A percentile compares a stretch with the other conserved stretches of the same genome.
Evolutionary conservation across 306 rosid genomes (phyloP).

Genomic region (Rosa chinensis): DNA sequence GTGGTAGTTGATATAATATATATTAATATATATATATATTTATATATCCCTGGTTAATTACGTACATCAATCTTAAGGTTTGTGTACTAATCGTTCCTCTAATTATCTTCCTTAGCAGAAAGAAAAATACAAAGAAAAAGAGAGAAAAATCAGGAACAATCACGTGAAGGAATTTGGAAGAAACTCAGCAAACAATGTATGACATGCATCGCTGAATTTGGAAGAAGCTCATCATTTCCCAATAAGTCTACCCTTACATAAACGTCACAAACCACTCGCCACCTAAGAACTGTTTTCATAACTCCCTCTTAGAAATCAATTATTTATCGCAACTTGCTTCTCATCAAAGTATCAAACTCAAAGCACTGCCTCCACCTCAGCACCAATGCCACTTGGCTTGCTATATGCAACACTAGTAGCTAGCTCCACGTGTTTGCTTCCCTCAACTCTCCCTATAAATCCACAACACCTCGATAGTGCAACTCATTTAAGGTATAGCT

Average conservation of each 20-base stretch:
- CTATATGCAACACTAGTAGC: background rate
- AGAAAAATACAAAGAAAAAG: too few relatives aligned
- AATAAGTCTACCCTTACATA: background rate
- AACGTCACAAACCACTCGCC: background rate
- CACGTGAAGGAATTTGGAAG: background rate
- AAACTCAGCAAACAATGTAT: background rate
- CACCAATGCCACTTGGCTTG: conserved; percentile 40
- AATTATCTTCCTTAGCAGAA: too few relatives aligned
- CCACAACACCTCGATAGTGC: conserved; percentile 25
- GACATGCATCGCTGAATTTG: background rate
- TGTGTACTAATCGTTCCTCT: too few relatives aligned
- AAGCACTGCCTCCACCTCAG: background rate
- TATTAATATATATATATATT: too few relatives aligned
- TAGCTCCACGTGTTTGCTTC: conserved; percentile 41
- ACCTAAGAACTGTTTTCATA: background rate
- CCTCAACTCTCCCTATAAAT: conserved; percentile 41
- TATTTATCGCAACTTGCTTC: background rate
- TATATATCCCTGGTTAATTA: too few relatives aligned
- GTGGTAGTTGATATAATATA: too few relatives aligned
- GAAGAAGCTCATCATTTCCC: background rate
- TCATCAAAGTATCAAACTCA: background rate
- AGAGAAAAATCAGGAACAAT: background rate
- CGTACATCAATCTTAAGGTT: too few relatives aligned
- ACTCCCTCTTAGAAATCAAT: background rate
- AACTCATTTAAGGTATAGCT: background rate